A percentile compares a stretch with the other conserved stretches of the same genome.
phyloP scores from a whole-genome alignment of 1,284 basidiomycete genomes.

The Ustilago loliicola region DNA sequence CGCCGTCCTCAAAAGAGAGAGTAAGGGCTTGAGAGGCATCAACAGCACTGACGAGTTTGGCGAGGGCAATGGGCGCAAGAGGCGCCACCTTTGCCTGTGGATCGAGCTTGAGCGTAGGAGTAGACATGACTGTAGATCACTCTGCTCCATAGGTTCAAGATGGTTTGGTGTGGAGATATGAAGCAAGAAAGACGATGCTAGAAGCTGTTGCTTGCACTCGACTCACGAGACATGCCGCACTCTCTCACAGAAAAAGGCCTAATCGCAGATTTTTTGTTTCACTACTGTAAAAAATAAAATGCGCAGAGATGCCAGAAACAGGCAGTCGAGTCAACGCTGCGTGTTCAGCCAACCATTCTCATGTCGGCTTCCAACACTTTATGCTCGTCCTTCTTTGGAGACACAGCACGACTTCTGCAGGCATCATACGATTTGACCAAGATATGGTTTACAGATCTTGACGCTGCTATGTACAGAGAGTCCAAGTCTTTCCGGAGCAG shows the following conservation, averaged over 20 bases:
- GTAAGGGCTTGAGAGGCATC: conserved; percentile 35
- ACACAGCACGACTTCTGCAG: not conserved
- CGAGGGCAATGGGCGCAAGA: conserved; percentile 56
- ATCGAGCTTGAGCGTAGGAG: conserved; percentile 56
- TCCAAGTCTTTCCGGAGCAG: not conserved
- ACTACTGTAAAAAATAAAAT: not conserved
- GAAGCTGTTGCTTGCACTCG: not conserved
- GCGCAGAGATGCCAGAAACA: not conserved
- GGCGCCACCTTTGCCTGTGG: conserved; percentile 59
- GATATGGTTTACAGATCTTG: not conserved
- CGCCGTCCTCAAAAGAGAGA: conserved; percentile 51
- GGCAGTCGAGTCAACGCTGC: conserved; percentile 3
- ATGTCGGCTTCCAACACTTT: not conserved
- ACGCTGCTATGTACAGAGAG: conserved; percentile 8
- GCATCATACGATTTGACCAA: not conserved
- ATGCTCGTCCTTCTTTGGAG: not conserved
- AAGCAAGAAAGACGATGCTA: not conserved
- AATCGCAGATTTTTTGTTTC: conserved; percentile 5
- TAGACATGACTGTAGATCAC: conserved; percentile 33
- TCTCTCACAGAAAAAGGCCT: conserved; percentile 8
- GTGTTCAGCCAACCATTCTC: not conserved
- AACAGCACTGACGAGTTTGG: conserved; percentile 46
- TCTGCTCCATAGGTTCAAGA: conserved; percentile 18
- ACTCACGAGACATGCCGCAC: not conserved
- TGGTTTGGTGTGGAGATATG: conserved; percentile 2